Conservation (phyloP, 1,139 yeast genomes). For the Kodamaea anthophila region DNA sequence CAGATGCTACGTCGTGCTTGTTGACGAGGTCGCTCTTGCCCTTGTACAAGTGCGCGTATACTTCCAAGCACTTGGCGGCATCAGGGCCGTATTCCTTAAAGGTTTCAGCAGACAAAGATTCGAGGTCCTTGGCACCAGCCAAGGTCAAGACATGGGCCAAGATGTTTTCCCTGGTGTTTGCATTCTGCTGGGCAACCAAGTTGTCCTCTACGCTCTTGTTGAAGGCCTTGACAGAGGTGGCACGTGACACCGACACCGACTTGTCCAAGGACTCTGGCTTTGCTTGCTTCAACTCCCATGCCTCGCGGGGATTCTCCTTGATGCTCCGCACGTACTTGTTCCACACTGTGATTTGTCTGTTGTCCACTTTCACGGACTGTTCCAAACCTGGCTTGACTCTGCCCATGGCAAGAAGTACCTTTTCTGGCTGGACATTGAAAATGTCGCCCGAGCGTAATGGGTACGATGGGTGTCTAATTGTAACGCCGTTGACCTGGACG, state of each 20-base stretch:
- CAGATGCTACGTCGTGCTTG: slow-evolving; percentile 14
- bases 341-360: slow-evolving; percentile 67
- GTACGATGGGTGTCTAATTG: slow-evolving; percentile 74
- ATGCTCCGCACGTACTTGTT: slow-evolving; percentile 62
- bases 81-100: slow-evolving; percentile 19
- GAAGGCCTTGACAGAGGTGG: slow-evolving; percentile 17
- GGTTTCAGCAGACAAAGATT: slow-evolving; percentile 15
- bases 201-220: slow-evolving; percentile 23
- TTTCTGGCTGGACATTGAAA: slow-evolving; percentile 78
- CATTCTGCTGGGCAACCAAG: slow-evolving; percentile 35
- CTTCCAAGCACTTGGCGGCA: slow-evolving; percentile 27
- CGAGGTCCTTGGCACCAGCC: slow-evolving; percentile 19
- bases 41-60: slow-evolving; percentile 23
- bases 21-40: slow-evolving; percentile 24
- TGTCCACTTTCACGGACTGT: slow-evolving; percentile 63
- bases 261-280: slow-evolving; percentile 35
- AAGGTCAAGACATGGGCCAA: slow-evolving; percentile 34
- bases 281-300: slow-evolving; percentile 49
- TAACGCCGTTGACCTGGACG: slow-evolving; percentile 79
- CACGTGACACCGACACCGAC: slow-evolving; percentile 4
- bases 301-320: slow-evolving; percentile 49
- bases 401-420: slow-evolving; percentile 82
- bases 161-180: slow-evolving; percentile 40
- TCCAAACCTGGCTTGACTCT: slow-evolving; percentile 70
- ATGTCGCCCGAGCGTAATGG: slow-evolving; percentile 80